Base-by-base conservation (phyloP, 805 yeast species). In the Kazachstania kunashirensis region DNA sequence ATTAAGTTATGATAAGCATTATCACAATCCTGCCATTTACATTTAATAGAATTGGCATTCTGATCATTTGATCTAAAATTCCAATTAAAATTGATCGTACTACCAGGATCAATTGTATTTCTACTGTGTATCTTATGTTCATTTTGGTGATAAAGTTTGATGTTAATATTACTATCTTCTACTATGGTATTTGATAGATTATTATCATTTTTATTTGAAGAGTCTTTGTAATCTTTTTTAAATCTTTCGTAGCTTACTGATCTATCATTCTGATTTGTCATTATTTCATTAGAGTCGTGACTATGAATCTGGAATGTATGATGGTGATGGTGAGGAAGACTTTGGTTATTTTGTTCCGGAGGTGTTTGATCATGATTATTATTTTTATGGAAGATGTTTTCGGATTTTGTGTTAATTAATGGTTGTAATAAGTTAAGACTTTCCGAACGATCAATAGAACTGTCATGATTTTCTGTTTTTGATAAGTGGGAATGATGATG, bases 21-120 rank as follows among this genome's bases (percentile, higher is more conserved):
- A 19, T 48, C 50, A 53, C 94, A 84, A 39, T 71, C 65, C 33
- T 74, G 75, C 94, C 94, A 84, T 52, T 75, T 71, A 56, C 94
- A 83, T 29, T 58, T 29, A 48, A 75, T 31, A 51, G 31, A n/a
- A 8, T 18, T 34, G 13, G 33, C 25, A 5, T 12, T 13, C 9
- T 57, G 30, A 4, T 41, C 42, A 16, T 47, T 47, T 16, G 41
- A 42, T 28, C 53, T 50, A 33, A 54, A 55, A 51, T 56, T 19
- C 76, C 70, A 52, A 61, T 75, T 54, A 60, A 71, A 53, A 63
- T 68, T 32, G 58, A 68, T 55, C 2, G 50, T 50, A 33, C 43
- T 49, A 15, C 31, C 26, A 11, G 29, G 25, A 11, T 28, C 33
- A 17, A 20, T 29, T 20, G 30, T 14, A 3, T 24, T 19, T 19